Evolutionary conservation across 73 alveolate species (phyloP).

Genomic region (Tetrahymena malaccensis): DNA sequence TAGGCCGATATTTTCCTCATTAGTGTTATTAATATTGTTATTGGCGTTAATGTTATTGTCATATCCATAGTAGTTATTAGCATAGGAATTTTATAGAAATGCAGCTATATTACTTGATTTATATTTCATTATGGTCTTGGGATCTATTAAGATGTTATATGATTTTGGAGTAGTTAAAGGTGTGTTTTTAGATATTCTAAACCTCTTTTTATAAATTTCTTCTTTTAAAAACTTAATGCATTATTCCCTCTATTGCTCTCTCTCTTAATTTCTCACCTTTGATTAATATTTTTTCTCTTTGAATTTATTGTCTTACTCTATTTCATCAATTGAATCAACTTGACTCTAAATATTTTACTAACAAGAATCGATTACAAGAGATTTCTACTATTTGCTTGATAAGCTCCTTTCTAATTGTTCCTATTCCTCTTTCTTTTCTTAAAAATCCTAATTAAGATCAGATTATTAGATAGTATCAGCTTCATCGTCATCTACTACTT

Average conservation of each 20-base stretch:
- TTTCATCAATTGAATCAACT: background rate
- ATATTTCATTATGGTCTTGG: background rate
- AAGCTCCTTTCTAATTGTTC: background rate
- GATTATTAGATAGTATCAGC: background rate
- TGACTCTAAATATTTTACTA: no score
- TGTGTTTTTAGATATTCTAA: background rate
- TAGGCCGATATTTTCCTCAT: background rate
- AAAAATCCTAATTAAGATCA: background rate
- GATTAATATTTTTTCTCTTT: background rate
- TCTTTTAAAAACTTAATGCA: background rate
- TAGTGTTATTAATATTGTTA: background rate
- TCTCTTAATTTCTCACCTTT: background rate
- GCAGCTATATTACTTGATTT: background rate
- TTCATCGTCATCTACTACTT: background rate
- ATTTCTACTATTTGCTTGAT: background rate
- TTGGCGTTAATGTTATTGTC: background rate
- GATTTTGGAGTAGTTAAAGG: background rate
- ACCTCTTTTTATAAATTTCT: background rate
- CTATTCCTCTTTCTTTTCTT: background rate
- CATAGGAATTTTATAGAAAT: background rate
- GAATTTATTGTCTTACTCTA: background rate
- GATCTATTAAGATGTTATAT: background rate
- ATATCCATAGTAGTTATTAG: background rate
- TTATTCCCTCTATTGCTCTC: background rate
- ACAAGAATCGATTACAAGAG: background rate